Conservation (phyloP, 495 filamentous ascomycete genomes). For the Penicillium psychrofluorescens region DNA sequence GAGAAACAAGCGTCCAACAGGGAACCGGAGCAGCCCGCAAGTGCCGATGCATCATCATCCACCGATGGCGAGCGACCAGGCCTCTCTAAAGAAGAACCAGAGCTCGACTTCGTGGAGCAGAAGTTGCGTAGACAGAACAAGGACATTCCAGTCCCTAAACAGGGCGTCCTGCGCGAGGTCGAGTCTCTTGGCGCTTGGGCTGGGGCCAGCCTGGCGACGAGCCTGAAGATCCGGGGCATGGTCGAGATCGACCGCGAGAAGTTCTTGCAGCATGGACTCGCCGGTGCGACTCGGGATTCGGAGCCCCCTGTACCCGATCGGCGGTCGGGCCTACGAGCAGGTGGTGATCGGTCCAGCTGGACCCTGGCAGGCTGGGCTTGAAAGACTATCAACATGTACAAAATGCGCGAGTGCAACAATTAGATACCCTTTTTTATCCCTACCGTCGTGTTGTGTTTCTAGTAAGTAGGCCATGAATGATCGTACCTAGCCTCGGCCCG, state of each 20-base stretch:
- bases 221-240: constrained; percentile 69
- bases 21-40: constrained; percentile 3
- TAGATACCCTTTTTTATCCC: too few species aligned
- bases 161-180: constrained; percentile 63
- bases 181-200: constrained; percentile 85
- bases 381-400: constrained; percentile 2
- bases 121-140: constrained; percentile 48
- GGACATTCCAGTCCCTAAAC: constrained; percentile 31
- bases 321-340: constrained; percentile 45
- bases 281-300: constrained; percentile 57
- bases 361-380: constrained; percentile 74
- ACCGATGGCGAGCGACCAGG: constrained; percentile 29
- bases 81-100: constrained; percentile 20
- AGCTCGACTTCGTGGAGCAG: constrained; percentile 58
- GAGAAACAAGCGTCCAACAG: constrained; percentile 9
- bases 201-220: constrained; percentile 74
- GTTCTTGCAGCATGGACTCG: constrained; percentile 69
- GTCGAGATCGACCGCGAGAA: constrained; percentile 81
- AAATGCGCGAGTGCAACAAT: too few species aligned
- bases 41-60: constrained; percentile 25
- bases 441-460: too few species aligned
- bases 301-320: constrained; percentile 50
- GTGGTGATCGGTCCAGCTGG: constrained; percentile 61
- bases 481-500: too few species aligned
- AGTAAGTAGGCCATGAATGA: too few species aligned